These are phyloP conservation scores for Cornus florida DNA, from an alignment of 148 eudicot species.

Conservation along the genomic window DNA sequence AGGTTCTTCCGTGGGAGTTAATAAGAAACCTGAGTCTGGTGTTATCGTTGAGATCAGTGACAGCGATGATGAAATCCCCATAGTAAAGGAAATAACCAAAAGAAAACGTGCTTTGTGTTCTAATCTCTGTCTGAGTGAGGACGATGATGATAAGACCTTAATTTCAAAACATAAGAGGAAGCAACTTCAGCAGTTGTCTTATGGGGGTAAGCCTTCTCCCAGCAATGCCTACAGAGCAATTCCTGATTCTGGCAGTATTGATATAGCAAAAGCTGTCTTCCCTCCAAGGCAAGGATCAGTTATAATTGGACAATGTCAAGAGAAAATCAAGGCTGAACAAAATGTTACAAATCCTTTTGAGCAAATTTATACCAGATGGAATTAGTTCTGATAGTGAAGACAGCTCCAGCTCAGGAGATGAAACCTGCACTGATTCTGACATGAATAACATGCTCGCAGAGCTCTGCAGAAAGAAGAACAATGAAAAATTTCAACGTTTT, in stretches of 20 bases:
- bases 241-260: neutral
- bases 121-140: neutral
- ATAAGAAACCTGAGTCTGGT: neutral
- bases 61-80: slow-evolving; percentile 18
- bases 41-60: slow-evolving; percentile 12
- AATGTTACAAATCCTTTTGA: neutral
- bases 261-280: neutral
- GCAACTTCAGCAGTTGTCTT: neutral
- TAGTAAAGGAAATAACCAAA: neutral
- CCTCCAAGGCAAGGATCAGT: neutral
- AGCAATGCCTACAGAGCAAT: neutral
- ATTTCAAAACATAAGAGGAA: neutral
- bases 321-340: neutral
- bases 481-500: slow-evolving; percentile 23
- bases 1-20: neutral
- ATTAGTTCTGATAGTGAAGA: slow-evolving; percentile 5
- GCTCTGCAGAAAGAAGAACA: neutral
- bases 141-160: neutral
- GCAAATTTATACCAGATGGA: neutral
- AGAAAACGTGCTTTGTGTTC: neutral
- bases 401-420: neutral
- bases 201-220: neutral
- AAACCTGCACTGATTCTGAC: neutral
- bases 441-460: neutral
- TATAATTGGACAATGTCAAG: neutral